Evolutionary conservation across 2,329 filamentous ascomycete species (phyloP).

Genomic region (Cladosporium phlei): DNA sequence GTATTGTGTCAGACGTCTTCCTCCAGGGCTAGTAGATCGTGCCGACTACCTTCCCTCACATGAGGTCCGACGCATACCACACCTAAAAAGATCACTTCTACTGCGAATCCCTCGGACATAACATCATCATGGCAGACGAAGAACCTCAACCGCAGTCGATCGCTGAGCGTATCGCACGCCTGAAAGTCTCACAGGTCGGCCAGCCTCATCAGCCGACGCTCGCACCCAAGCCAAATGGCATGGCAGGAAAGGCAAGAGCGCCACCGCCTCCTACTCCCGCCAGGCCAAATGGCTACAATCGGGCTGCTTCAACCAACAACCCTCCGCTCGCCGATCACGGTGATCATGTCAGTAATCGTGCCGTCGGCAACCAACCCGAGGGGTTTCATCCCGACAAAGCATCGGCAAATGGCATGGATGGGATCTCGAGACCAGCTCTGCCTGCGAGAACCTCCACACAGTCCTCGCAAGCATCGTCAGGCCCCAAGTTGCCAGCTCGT

Average conservation of each 20-base stretch:
- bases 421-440: conserved; percentile 37
- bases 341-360: conserved; percentile 28
- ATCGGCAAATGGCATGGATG: conserved; percentile 21
- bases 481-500: conserved; percentile 47
- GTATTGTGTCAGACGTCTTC: too few relatives aligned
- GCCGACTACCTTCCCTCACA: too few relatives aligned
- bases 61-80: too few relatives aligned
- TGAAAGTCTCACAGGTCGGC: conserved; percentile 45
- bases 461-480: conserved; percentile 28
- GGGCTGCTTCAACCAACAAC: conserved; percentile 37
- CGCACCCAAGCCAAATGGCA: background rate
- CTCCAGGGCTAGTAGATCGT: too few relatives aligned
- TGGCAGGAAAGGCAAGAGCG: conserved; percentile 32
- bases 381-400: conserved; percentile 14
- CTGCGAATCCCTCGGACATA: too few relatives aligned
- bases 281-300: conserved; percentile 20
- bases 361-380: conserved; percentile 38
- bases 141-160: conserved; percentile 32
- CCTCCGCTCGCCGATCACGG: conserved; percentile 35
- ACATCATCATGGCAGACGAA: conserved; percentile 22
- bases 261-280: conserved; percentile 28
- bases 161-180: conserved; percentile 44
- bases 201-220: background rate
- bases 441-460: conserved; percentile 41
- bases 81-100: too few relatives aligned